Conservation (phyloP, 2,329 filamentous ascomycete genomes). For the Hyphodiscus sp. region DNA sequence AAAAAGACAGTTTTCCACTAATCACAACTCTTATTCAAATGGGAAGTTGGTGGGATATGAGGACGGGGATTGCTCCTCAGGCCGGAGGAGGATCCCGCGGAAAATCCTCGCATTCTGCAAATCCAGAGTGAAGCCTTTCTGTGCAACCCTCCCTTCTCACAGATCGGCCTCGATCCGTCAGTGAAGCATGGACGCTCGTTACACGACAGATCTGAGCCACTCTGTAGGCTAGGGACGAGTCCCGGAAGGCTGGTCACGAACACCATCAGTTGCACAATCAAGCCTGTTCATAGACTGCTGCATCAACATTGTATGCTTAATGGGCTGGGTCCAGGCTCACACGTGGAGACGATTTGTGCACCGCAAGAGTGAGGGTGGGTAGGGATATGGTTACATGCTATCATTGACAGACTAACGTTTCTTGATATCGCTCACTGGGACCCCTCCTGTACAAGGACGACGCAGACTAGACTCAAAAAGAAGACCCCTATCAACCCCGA, state of each 20-base stretch:
- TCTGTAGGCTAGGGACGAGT: neutral
- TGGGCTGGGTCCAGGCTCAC: neutral
- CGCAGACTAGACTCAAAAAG: neutral
- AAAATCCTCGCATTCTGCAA: neutral
- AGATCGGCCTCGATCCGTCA: neutral
- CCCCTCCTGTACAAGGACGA: neutral
- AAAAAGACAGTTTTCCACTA: no score
- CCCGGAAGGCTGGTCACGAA: neutral
- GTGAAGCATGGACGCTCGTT: neutral
- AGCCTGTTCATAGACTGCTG: neutral
- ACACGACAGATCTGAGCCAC: neutral
- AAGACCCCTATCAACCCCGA: no score
- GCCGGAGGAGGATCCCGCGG: conserved; percentile 29
- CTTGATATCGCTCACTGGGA: neutral
- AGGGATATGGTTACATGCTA: neutral
- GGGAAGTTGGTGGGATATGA: no score
- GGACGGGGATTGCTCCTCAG: conserved; percentile 22
- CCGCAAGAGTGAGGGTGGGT: neutral
- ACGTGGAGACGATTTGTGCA: neutral
- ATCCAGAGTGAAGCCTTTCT: neutral
- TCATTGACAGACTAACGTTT: neutral
- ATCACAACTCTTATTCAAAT: no score
- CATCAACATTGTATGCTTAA: neutral
- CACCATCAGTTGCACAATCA: neutral
- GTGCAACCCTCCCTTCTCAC: neutral